Conservation (phyloP, 768 basidiomycete species). For the Rhodotorula toruloides region DNA sequence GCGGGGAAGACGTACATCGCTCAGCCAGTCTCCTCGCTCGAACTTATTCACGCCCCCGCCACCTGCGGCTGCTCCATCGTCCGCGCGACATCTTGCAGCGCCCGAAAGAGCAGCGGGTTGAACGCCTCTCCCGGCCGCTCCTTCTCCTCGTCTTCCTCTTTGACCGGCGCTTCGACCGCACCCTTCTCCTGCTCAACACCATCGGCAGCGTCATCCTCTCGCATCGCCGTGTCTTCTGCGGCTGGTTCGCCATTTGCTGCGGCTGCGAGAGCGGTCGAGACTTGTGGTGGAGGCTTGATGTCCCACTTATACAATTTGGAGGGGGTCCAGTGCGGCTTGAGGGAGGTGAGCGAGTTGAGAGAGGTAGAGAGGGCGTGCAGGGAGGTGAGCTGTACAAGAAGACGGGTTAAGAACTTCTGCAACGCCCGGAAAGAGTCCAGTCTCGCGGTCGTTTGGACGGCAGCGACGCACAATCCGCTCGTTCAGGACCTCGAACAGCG, state of each 20-base stretch:
- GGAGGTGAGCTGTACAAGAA: conserved; percentile 51
- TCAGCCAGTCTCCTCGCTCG: background rate
- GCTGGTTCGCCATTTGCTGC: conserved; percentile 32
- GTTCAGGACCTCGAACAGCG: conserved; percentile 74
- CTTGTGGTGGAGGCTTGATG: conserved; percentile 54
- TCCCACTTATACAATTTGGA: conserved; percentile 81
- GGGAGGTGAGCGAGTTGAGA: conserved; percentile 64
- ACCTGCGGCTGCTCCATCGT: background rate
- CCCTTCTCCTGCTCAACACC: background rate
- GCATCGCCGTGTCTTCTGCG: conserved; percentile 40
- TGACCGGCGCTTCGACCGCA: background rate
- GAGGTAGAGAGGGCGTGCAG: conserved; percentile 59
- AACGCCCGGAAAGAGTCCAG: background rate
- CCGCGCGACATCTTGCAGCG: conserved; percentile 68
- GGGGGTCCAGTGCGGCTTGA: conserved; percentile 76
- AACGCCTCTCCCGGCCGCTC: conserved; percentile 21
- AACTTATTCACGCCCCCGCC: background rate
- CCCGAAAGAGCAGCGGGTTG: conserved; percentile 59
- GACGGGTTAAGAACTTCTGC: background rate
- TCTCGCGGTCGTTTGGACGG: background rate
- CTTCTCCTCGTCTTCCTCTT: background rate
- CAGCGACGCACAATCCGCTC: conserved; percentile 63
- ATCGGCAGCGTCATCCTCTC: conserved; percentile 37
- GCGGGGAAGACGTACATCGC: background rate
- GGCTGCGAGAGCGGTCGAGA: conserved; percentile 45